Conservation (phyloP, 495 filamentous ascomycete genomes). For the Annulohypoxylon nitens region DNA sequence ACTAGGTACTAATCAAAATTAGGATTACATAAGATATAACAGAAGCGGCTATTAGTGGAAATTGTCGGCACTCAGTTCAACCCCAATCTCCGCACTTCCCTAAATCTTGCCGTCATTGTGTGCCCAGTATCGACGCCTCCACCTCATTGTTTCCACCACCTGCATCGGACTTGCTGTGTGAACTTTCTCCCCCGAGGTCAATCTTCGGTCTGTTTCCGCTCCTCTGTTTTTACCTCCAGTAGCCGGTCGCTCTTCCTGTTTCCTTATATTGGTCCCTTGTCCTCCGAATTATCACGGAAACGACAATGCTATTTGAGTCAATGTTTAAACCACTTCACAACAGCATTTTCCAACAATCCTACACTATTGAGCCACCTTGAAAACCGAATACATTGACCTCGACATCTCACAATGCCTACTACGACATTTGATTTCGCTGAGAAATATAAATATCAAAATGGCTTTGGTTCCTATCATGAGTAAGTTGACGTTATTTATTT, state of each 20-base stretch:
- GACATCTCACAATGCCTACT: constrained; percentile 65
- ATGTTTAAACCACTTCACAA: constrained; percentile 5
- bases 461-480: constrained; percentile 75
- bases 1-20: no score
- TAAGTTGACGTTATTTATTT: constrained; percentile 48
- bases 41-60: constrained; percentile 45
- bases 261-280: constrained; percentile 9
- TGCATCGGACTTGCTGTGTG: constrained; percentile 25
- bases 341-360: neutral
- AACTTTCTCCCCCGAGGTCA: constrained; percentile 9
- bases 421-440: constrained; percentile 67
- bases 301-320: constrained; percentile 23
- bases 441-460: constrained; percentile 76
- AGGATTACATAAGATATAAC: neutral
- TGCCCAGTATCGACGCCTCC: neutral
- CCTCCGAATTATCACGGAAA: neutral
- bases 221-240: constrained; percentile 37
- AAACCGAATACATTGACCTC: neutral
- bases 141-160: constrained; percentile 3
- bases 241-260: constrained; percentile 26
- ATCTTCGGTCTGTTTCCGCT: constrained; percentile 28
- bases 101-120: constrained; percentile 3
- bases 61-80: constrained; percentile 24
- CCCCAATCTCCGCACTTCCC: constrained; percentile 37
- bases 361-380: constrained; percentile 25